phyloP scores from a whole-genome alignment of 495 filamentous ascomycete species.

The Apodospora peruviana region DNA sequence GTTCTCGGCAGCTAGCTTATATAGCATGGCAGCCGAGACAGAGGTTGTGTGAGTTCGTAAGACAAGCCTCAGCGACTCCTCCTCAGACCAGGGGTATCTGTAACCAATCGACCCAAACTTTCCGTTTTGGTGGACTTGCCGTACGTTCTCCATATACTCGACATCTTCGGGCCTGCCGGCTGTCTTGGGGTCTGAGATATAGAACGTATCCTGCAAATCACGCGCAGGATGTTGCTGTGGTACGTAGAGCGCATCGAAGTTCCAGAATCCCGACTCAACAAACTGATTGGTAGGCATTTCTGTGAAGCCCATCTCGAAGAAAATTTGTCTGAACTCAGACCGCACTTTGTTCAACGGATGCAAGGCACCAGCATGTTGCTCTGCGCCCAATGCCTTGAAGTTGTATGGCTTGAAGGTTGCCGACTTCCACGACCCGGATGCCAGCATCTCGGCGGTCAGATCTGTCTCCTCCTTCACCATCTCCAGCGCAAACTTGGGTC shows the following conservation, averaged over 20 bases:
- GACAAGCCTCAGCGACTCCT: slow-evolving; percentile 80
- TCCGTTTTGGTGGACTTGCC: slow-evolving; percentile 73
- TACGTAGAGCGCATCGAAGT: slow-evolving; percentile 95
- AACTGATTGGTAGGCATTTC: slow-evolving; percentile 77
- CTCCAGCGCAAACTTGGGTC: slow-evolving; percentile 76
- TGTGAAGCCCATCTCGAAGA: slow-evolving; percentile 88
- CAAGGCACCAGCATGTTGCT: slow-evolving; percentile 73
- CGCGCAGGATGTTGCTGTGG: slow-evolving; percentile 96
- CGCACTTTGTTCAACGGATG: slow-evolving; percentile 95
- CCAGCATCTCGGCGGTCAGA: slow-evolving; percentile 87
- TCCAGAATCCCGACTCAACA: slow-evolving; percentile 96
- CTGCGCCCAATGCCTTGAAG: slow-evolving; percentile 84
- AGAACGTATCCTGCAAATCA: slow-evolving; percentile 96
- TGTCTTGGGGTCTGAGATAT: slow-evolving; percentile 78
- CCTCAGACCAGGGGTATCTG: slow-evolving; percentile 83
- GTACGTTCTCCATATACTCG: slow-evolving; percentile 79
- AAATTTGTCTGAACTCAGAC: slow-evolving; percentile 89
- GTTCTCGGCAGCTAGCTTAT: slow-evolving; percentile 72
- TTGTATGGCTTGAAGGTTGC: slow-evolving; percentile 94
- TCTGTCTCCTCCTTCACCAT: slow-evolving; percentile 93
- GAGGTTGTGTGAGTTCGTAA: slow-evolving; percentile 96
- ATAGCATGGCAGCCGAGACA: slow-evolving; percentile 77
- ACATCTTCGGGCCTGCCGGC: slow-evolving; percentile 65
- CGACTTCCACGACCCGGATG: slow-evolving; percentile 74
- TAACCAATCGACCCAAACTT: slow-evolving; percentile 94